Evolutionary conservation across 495 filamentous ascomycete genomes (phyloP).

Genomic region (Tuber brumale): DNA sequence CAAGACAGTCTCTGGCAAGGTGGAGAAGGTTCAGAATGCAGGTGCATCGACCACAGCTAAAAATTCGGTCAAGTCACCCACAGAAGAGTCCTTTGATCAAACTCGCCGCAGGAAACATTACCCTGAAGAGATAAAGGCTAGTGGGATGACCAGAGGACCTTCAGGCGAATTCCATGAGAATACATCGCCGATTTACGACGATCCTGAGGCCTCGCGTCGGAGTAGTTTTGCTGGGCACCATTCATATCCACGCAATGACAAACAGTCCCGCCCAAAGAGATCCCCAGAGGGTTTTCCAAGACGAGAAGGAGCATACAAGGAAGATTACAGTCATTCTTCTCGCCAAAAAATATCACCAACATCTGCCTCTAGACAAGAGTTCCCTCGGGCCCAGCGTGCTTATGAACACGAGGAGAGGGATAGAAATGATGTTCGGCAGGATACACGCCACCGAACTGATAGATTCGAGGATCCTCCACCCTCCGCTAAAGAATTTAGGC

Average conservation of each 20-base stretch:
- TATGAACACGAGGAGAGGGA: constrained; percentile 40
- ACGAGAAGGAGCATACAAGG: constrained; percentile 31
- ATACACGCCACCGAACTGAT: constrained; percentile 26
- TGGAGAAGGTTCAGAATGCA: constrained; percentile 6
- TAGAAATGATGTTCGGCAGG: constrained; percentile 35
- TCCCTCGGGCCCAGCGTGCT: constrained; percentile 30
- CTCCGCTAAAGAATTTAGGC: constrained; percentile 37
- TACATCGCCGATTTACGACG: constrained; percentile 32
- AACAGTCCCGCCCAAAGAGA: constrained; percentile 34
- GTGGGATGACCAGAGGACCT: constrained; percentile 21
- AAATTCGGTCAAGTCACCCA: constrained; percentile 27
- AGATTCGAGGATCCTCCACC: constrained; percentile 32
- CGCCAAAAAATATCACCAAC: constrained; percentile 33
- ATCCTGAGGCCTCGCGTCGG: constrained; percentile 32
- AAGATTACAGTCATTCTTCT: constrained; percentile 28
- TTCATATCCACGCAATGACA: constrained; percentile 32
- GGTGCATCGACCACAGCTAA: constrained; percentile 18
- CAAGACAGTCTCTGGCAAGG: constrained; percentile 30
- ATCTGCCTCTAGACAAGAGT: constrained; percentile 32
- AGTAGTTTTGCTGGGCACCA: constrained; percentile 36
- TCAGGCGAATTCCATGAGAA: constrained; percentile 34
- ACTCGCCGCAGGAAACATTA: constrained; percentile 34
- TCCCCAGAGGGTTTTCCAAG: constrained; percentile 9
- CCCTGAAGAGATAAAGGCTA: constrained; percentile 33
- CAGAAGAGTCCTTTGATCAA: constrained; percentile 29